Evolutionary conservation across 345 rosid species (phyloP).

Genomic region (Euphorbia lathyris): DNA sequence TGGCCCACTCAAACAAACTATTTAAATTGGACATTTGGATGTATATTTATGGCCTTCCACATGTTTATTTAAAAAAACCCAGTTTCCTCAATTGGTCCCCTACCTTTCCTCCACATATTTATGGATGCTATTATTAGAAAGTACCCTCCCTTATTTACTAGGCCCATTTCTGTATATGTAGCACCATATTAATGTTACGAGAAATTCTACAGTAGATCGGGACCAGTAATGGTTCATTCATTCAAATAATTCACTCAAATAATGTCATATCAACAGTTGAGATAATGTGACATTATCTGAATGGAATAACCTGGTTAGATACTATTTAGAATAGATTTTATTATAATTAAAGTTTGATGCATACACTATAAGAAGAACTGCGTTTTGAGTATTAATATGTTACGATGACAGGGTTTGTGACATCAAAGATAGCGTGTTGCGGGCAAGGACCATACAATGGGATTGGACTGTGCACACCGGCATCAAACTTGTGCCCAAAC

Average conservation of each 20-base stretch:
- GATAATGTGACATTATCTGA: no score
- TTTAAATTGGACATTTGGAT: no score
- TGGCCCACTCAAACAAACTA: background rate
- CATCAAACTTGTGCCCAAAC: conserved; percentile 72
- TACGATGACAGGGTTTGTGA: conserved; percentile 62
- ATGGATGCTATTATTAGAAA: background rate
- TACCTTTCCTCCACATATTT: background rate
- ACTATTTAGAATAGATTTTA: no score
- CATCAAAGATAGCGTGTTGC: conserved; percentile 80
- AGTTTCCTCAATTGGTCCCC: background rate
- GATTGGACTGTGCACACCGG: conserved; percentile 62
- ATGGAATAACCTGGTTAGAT: no score
- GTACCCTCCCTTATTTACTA: background rate
- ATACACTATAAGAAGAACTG: no score
- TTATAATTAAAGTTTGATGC: no score
- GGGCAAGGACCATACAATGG: conserved; percentile 95
- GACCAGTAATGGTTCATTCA: no score
- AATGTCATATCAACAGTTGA: no score
- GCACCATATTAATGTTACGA: background rate
- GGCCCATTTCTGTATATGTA: background rate
- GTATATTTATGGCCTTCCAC: background rate
- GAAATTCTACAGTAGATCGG: no score
- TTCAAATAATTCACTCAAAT: no score
- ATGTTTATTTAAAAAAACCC: background rate
- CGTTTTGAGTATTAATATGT: no score